Evolutionary conservation across 352 stramenopile genomes (phyloP), one percentile per base, ranked within the genome.

Genomic region (Pythium angustatum): DNA sequence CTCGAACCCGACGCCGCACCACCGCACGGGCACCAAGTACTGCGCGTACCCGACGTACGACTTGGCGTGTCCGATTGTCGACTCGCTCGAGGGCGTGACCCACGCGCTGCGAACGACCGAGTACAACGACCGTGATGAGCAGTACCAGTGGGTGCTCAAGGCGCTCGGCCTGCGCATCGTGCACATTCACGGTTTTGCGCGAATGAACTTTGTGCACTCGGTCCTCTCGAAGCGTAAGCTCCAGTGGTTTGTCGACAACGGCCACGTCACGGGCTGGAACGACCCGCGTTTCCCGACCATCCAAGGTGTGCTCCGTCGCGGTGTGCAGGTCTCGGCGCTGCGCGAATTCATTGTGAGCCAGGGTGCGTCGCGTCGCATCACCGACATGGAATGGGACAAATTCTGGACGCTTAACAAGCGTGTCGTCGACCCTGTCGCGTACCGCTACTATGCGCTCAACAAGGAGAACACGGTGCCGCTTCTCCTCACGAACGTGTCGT

Each of bases 331-430:
- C 11, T 73, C 91, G 62, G 96, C 97, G 9, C 83, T 99, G 34
- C 89, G 97, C 33, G 83, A 93, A 44, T 99, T 99, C 71, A 99
- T 99, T 58, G 75, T 99, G 76, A 93, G 83, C 53, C 97, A 99
- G 75, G 97, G 98, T 54, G 96, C 96, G 43, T 98, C 92, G 49
- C 91, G 96, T 52, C 90, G 96, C 63, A 96, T 99, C 62, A 97
- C 98, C 27, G 97, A 98, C 69, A 99, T 99, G 97, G 97, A 99
- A 63, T 99, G 97, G 97, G 96, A 98, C 83, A 99, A 99, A 75
- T 99, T 99, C 69, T 99, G 97, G 97, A 97, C 93, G 14, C 85
- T 98, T 61, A 99, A 99, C 89, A 99, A 99, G 85, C 96, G 97
- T 58, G 89, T 98, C 63, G 88, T 99, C 60, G 98, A 99, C 78